Percentiles rank a stretch among this genome's conserved stretches.
These are phyloP conservation scores for Diophrys appendiculata DNA, from an alignment of 73 alveolate species.

Conservation along the genomic window DNA sequence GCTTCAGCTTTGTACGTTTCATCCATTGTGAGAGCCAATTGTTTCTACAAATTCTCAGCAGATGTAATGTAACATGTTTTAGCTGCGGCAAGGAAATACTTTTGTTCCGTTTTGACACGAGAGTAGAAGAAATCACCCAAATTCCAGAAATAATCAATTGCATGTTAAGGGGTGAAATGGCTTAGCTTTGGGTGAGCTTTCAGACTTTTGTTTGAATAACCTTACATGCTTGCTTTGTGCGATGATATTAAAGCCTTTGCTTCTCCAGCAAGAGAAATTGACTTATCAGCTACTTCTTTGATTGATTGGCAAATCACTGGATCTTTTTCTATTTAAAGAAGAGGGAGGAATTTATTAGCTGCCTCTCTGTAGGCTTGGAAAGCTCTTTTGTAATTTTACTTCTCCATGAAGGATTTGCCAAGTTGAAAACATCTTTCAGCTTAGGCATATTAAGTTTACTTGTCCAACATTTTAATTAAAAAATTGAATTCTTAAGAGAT, in stretches of 20 bases:
- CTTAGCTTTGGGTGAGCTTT: slow-evolving; percentile 11
- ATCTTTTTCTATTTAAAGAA: slow-evolving; percentile 5
- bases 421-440: background rate
- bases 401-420: background rate
- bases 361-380: slow-evolving; percentile 28
- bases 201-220: background rate
- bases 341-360: slow-evolving; percentile 31
- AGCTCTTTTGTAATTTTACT: background rate
- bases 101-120: slow-evolving; percentile 3
- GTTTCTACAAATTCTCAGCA: slow-evolving; percentile 41
- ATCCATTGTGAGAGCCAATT: slow-evolving; percentile 28
- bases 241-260: slow-evolving; percentile 13
- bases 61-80: slow-evolving; percentile 39
- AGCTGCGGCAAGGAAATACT: slow-evolving; percentile 34
- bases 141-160: slow-evolving; percentile 19
- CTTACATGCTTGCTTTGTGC: slow-evolving; percentile 3
- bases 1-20: slow-evolving; percentile 19
- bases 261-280: slow-evolving; percentile 11
- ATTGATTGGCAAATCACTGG: background rate
- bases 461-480: too few relatives aligned
- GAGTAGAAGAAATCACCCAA: slow-evolving; percentile 36
- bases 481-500: too few relatives aligned
- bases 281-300: slow-evolving; percentile 11
- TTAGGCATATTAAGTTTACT: background rate
- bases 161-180: slow-evolving; percentile 22